Evolutionary conservation across 2,329 filamentous ascomycete species (phyloP).

Genomic region (Eurotiales sp.): DNA sequence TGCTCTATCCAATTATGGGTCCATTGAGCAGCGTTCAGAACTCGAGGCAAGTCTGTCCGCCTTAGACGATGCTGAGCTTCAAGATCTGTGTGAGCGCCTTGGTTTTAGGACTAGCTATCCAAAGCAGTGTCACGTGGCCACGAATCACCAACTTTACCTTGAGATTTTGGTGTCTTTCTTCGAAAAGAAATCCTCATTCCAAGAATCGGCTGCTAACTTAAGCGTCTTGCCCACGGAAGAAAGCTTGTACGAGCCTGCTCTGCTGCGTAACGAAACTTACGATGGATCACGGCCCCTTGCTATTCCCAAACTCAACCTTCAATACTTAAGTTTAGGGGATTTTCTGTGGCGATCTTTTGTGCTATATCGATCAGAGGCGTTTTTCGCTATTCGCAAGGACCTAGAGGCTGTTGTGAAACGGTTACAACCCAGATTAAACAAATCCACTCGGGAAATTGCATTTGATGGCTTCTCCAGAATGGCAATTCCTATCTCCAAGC

Average conservation of each 20-base stretch:
- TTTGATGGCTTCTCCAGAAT: conserved; percentile 89
- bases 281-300: conserved; percentile 83
- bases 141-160: conserved; percentile 47
- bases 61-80: conserved; percentile 71
- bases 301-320: conserved; percentile 89
- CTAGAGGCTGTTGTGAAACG: conserved; percentile 78
- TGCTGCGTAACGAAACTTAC: conserved; percentile 79
- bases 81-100: conserved; percentile 64
- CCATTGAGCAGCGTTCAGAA: conserved; percentile 76
- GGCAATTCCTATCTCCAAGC: conserved; percentile 81
- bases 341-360: conserved; percentile 95
- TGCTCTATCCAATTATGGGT: conserved; percentile 86
- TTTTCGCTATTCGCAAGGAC: conserved; percentile 90
- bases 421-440: conserved; percentile 65
- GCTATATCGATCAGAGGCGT: conserved; percentile 83
- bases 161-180: conserved; percentile 73
- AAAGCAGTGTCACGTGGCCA: conserved; percentile 62
- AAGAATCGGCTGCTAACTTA: conserved; percentile 69
- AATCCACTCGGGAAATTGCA: conserved; percentile 59
- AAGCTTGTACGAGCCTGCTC: conserved; percentile 71
- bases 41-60: conserved; percentile 69
- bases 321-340: conserved; percentile 91
- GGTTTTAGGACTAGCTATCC: conserved; percentile 83
- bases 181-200: conserved; percentile 76
- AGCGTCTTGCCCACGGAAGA: conserved; percentile 78